Evolutionary conservation across 306 rosid species (phyloP), one percentile per base, ranked within the genome.

Genomic region (Ziziphus jujuba): DNA sequence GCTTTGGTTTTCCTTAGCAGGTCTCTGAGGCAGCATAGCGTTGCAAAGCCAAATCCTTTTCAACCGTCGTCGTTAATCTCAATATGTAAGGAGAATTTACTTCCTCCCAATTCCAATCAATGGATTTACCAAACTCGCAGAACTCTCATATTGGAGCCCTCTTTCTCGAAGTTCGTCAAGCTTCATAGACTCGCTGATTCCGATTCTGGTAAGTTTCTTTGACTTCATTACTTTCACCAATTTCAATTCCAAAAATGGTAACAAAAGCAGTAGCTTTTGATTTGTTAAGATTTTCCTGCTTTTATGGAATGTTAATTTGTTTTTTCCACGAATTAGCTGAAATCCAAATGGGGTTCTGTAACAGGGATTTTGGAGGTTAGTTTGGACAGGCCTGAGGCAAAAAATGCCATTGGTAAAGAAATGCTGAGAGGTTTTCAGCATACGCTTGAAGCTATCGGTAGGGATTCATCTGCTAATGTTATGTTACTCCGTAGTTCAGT

Each of bases 321-420:
- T 7, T 54, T 20, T 20, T 12, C 52, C 22, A 25, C 24, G 13
- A 23, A 7, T 16, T 10, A 8, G 8, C 17, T 17, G 11, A 24
- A 28, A 64, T 52, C 16, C 40, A 34, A 45, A 23, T 45, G 19
- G 77, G 43, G 20, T 28, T 57, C 67, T 22, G 15, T 77, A 17
- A 24, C 70, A 92, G 98, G 93, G 49, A 92, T 92, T 75, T 40
- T 90, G 0, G 87, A 90, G 77, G 70, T 92, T 65, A 83, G 76
- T 40, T 81, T 92, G 85, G 82, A 90, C 59, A 81, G 91, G 71
- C 90, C 90, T 9, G 82, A 76, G 73, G 87, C 79, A 17, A 86
- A 79, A 61, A 92, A 92, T 80, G 97, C 98, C 34, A 87, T 92
- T 63, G 95, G 93, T 74, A 89, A 79, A 24, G 93, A 84, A 7